Conservation (phyloP, 1,139 yeast species). For the Suhomyces maxii region DNA sequence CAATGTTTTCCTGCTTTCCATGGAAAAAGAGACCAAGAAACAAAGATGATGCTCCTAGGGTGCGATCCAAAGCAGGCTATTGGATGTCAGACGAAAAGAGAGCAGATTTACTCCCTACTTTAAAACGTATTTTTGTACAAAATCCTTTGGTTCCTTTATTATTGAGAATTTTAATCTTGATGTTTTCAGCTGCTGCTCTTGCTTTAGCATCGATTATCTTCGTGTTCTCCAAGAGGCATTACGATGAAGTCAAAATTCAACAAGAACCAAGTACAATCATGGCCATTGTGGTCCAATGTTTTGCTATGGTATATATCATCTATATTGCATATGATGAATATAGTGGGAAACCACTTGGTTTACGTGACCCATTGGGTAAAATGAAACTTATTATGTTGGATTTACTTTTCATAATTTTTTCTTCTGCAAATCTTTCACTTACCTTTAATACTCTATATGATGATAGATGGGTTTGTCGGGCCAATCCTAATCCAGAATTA, state of each 20-base stretch:
- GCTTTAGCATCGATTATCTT: constrained; percentile 69
- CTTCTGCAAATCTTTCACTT: constrained; percentile 85
- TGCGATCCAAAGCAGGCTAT: constrained; percentile 60
- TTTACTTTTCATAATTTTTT: constrained; percentile 82
- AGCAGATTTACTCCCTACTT: constrained; percentile 54
- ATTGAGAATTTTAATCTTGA: constrained; percentile 66
- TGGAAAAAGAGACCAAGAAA: constrained; percentile 12
- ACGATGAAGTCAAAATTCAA: constrained; percentile 45
- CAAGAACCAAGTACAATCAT: constrained; percentile 91
- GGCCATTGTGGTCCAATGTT: constrained; percentile 83
- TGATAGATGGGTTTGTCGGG: constrained; percentile 74
- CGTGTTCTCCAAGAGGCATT: constrained; percentile 42
- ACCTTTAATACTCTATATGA: constrained; percentile 84
- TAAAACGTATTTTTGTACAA: constrained; percentile 60
- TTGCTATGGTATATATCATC: constrained; percentile 72
- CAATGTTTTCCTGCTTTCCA: constrained; percentile 13
- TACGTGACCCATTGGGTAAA: constrained; percentile 80
- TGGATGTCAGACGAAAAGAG: constrained; percentile 69
- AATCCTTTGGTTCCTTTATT: constrained; percentile 82
- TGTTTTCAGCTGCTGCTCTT: constrained; percentile 61
- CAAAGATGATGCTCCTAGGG: constrained; percentile 31
- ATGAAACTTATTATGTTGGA: constrained; percentile 78
- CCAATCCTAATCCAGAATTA: constrained; percentile 22
- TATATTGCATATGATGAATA: constrained; percentile 91
- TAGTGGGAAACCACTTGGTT: constrained; percentile 85